phyloP scores from a whole-genome alignment of 257 asterid species.

The Salvia hispanica region DNA sequence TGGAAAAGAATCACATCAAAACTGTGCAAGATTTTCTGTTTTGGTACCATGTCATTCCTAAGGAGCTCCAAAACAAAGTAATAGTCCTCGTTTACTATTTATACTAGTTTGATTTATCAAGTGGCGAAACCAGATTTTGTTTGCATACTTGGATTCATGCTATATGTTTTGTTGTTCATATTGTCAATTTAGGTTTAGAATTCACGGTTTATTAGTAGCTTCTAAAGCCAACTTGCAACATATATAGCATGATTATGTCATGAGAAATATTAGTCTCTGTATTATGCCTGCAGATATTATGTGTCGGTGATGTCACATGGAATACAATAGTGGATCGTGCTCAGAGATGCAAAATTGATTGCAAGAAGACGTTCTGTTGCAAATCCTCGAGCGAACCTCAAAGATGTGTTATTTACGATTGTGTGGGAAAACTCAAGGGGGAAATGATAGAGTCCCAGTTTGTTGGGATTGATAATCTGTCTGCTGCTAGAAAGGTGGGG shows the following conservation, averaged over 20 bases:
- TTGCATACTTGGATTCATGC: slow-evolving; percentile 6
- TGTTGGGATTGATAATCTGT: slow-evolving; percentile 26
- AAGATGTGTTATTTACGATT: slow-evolving; percentile 31
- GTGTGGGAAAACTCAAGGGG: slow-evolving; percentile 44
- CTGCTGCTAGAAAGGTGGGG: slow-evolving; percentile 40
- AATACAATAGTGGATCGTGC: slow-evolving; percentile 45
- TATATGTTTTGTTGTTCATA: background rate
- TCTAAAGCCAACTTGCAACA: too few species aligned
- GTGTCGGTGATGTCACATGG: slow-evolving; percentile 30
- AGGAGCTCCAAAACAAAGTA: slow-evolving; percentile 35
- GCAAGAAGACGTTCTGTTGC: slow-evolving; percentile 26
- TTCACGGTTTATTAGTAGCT: background rate
- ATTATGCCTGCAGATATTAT: slow-evolving; percentile 39
- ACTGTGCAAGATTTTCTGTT: slow-evolving; percentile 46
- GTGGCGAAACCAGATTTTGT: too few species aligned
- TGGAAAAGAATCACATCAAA: slow-evolving; percentile 15
- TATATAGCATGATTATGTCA: too few species aligned
- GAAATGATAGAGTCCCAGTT: slow-evolving; percentile 28
- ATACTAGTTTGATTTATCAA: background rate
- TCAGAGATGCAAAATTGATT: slow-evolving; percentile 36
- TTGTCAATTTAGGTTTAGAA: background rate
- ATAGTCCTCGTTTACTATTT: slow-evolving; percentile 5
- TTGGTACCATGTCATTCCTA: slow-evolving; percentile 34
- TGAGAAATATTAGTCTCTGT: background rate
- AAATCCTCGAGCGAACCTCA: slow-evolving; percentile 17